A percentile compares a stretch with the other conserved stretches of the same genome.
phyloP scores from a whole-genome alignment of 1,284 basidiomycete species.

The Ustilago tritici region DNA sequence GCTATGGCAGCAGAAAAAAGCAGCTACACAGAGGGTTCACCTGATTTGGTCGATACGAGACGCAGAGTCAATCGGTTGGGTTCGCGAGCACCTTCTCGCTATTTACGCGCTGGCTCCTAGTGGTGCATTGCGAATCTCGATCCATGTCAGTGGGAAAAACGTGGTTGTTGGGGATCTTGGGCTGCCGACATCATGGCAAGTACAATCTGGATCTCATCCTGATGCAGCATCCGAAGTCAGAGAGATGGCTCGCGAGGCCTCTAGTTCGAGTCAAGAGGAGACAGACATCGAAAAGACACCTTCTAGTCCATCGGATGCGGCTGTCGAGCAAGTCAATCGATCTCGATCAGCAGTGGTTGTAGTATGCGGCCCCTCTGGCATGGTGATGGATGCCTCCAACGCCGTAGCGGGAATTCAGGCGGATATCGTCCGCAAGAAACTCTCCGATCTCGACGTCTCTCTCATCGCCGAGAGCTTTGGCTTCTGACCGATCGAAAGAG shows the following conservation, averaged over 20 bases:
- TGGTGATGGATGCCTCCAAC: conserved; percentile 48
- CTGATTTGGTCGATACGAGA: conserved; percentile 50
- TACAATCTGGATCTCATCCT: conserved; percentile 28
- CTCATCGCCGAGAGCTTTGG: conserved; percentile 49
- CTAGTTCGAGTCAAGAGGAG: background rate
- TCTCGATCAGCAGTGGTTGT: conserved; percentile 35
- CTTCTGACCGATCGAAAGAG: conserved; percentile 14
- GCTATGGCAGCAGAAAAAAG: conserved; percentile 39
- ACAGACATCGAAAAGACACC: conserved; percentile 26
- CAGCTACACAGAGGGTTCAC: conserved; percentile 20
- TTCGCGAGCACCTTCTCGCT: conserved; percentile 24
- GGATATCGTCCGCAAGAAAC: conserved; percentile 33
- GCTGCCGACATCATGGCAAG: conserved; percentile 21
- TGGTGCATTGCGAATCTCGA: conserved; percentile 22
- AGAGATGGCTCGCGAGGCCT: conserved; percentile 10
- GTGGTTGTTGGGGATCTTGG: conserved; percentile 8
- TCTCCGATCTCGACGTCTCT: conserved; percentile 16
- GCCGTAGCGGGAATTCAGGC: conserved; percentile 32
- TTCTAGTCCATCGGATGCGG: background rate
- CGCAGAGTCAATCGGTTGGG: conserved; percentile 24
- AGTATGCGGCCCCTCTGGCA: conserved; percentile 41
- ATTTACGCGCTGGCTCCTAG: conserved; percentile 28
- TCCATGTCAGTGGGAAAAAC: conserved; percentile 33
- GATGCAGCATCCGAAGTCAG: conserved; percentile 24
- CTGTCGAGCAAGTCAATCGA: background rate